Base-by-base conservation (phyloP, 1,139 yeast genomes). In the Scheffersomyces stambukii region DNA sequence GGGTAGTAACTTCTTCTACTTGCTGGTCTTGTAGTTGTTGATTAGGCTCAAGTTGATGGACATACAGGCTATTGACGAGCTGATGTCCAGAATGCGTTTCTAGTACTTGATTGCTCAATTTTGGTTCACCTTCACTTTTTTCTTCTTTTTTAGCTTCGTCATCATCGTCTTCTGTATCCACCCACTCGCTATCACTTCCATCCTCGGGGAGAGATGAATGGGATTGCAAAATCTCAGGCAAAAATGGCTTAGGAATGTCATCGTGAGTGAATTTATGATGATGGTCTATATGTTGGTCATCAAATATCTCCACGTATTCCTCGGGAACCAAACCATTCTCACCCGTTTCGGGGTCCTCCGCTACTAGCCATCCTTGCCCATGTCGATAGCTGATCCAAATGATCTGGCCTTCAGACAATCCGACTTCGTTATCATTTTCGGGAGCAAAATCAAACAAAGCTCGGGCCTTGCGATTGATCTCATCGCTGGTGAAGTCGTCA, bases 341-440 rank as follows among this genome's bases (percentile, higher is more conserved):
- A 1, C 88, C 89, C 4, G 82, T 71, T 19, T 55, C 68, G 0
- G 88, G 82, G 48, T 84, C 89, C 43, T 81, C 85, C 0, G 97
- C 97, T 28, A 91, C 97, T 4, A 93, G 68, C 99, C 98, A 91
- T 5, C 99, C 99, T 52, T 91, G 96, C 13, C 97, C 97, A 52
- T 91, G 96, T 38, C 95, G 74, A 54, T 89, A 89, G 36, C 82
- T 77, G 18, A 91, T 82, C 75, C 91, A 81, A 3, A 93, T 76
- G 12, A 76, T 56, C 55, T 91, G 97, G 21, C 96, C 95, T 45
- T 83, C 95, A 6, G 55, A 57, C 23, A 91, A 60, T 9, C 73
- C 77, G 30, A 89, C 77, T 48, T 91, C 99, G 52, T 91, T 91
- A 44, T 86, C 96, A 54, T 91, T 91, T 51, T 91, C 97, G 0